Conservation (phyloP, 768 basidiomycete genomes). For the Macrolepiota fuliginosa region DNA sequence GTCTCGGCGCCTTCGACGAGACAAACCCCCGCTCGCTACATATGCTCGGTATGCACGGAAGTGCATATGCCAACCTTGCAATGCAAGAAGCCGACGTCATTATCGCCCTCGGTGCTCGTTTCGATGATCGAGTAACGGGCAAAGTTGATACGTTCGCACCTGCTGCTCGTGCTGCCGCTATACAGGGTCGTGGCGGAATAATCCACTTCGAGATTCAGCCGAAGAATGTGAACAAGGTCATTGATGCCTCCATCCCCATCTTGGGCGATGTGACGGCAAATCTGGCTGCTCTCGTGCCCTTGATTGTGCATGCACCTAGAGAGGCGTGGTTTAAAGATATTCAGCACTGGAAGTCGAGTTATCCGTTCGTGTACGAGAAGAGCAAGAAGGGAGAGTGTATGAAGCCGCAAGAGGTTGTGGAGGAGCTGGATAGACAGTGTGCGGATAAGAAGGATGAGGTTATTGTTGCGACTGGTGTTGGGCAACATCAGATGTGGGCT, state of each 20-base stretch:
- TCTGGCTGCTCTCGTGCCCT: constrained; percentile 76
- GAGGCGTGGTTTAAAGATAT: constrained; percentile 83
- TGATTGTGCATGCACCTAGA: constrained; percentile 64
- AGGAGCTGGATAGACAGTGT: constrained; percentile 86
- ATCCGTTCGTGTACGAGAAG: constrained; percentile 86
- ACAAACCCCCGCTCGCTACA: constrained; percentile 81
- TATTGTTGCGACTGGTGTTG: constrained; percentile 90
- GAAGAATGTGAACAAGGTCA: constrained; percentile 99
- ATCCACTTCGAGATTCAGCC: constrained; percentile 99
- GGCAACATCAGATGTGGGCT: constrained; percentile 99
- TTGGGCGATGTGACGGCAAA: constrained; percentile 91
- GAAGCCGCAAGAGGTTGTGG: constrained; percentile 97
- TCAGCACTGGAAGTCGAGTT: constrained; percentile 78
- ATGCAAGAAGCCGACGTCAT: constrained; percentile 98
- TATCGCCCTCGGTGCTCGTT: constrained; percentile 94
- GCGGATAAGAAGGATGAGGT: constrained; percentile 81
- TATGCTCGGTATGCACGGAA: constrained; percentile 99
- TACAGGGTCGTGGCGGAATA: constrained; percentile 87
- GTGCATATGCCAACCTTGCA: constrained; percentile 94
- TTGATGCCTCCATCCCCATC: constrained; percentile 91
- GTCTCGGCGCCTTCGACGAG: constrained; percentile 95
- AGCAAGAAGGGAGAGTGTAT: constrained; percentile 62
- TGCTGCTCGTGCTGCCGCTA: constrained; percentile 81
- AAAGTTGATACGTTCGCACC: constrained; percentile 90
- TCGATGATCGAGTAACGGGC: constrained; percentile 97